Evolutionary conservation across 176 grass and related monocot genomes (phyloP).

Genomic region (Pharus latifolius): DNA sequence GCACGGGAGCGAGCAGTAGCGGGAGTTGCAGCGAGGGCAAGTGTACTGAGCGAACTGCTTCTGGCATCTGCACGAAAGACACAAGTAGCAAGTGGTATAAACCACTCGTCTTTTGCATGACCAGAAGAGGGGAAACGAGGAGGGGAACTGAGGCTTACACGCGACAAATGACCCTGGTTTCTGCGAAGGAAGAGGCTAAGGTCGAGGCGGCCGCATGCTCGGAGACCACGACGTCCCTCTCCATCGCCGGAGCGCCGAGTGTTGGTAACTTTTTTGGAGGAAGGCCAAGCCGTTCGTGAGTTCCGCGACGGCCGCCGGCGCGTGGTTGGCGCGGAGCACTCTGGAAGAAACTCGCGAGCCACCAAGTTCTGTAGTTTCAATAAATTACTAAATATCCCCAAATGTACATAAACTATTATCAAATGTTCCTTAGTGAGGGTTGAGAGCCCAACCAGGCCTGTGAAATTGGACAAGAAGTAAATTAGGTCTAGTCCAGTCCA

Average conservation of each 20-base stretch:
- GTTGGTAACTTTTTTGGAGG: no score
- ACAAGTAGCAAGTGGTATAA: not conserved
- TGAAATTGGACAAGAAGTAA: no score
- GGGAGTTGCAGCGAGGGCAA: slow-evolving; percentile 83
- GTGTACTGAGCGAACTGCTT: slow-evolving; percentile 98
- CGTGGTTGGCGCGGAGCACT: no score
- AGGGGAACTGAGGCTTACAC: slow-evolving; percentile 41
- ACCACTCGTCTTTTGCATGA: not conserved
- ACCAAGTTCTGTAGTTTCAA: no score
- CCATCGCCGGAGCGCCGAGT: slow-evolving; percentile 6
- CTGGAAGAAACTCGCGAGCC: no score
- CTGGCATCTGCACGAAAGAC: slow-evolving; percentile 67
- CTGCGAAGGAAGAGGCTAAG: slow-evolving; percentile 39
- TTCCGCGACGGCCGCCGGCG: no score
- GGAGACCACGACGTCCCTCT: slow-evolving; percentile 49
- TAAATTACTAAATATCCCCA: no score
- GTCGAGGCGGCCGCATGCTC: slow-evolving; percentile 16
- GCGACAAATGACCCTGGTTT: slow-evolving; percentile 72
- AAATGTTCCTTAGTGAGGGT: no score
- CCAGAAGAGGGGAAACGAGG: not conserved
- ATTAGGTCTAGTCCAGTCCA: no score
- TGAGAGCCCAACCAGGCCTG: no score
- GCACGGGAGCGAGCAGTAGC: slow-evolving; percentile 90
- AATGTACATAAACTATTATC: no score
- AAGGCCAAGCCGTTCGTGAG: no score